These are phyloP conservation scores for Sporothrix brunneoviolacea DNA, from an alignment of 2,329 filamentous ascomycete genomes.

Conservation along the genomic window DNA sequence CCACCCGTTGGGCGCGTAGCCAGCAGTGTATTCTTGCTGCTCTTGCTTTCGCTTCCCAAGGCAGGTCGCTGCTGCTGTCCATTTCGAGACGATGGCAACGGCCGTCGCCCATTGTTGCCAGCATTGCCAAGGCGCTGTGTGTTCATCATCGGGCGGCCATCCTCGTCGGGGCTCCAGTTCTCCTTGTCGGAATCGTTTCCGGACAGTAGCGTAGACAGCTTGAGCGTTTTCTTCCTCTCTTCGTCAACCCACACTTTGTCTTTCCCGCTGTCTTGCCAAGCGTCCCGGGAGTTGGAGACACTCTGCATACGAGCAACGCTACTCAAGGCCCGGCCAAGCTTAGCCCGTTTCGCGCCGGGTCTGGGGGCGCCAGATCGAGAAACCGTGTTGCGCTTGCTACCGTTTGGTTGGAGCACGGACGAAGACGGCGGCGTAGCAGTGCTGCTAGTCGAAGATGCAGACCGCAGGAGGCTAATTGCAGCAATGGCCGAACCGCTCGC, in stretches of 20 bases:
- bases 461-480: conserved; percentile 74
- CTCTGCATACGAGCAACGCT: conserved; percentile 56
- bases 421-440: conserved; percentile 27
- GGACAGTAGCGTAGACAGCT: conserved; percentile 36
- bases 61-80: conserved; percentile 27
- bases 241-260: conserved; percentile 24
- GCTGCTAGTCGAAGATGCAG: conserved; percentile 48
- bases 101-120: conserved; percentile 27
- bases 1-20: conserved; percentile 21
- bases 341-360: conserved; percentile 52
- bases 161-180: conserved; percentile 65
- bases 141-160: conserved; percentile 31
- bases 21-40: conserved; percentile 36
- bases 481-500: conserved; percentile 71
- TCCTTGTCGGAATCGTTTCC: conserved; percentile 87
- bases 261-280: conserved; percentile 21
- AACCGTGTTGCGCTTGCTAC: conserved; percentile 57
- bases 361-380: conserved; percentile 24
- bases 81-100: conserved; percentile 31
- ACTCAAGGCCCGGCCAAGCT: conserved; percentile 53
- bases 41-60: conserved; percentile 29
- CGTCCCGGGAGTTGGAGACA: conserved; percentile 31
- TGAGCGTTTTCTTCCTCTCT: conserved; percentile 34
- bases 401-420: conserved; percentile 45
- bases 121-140: conserved; percentile 20